Percentiles rank a stretch among this genome's conserved stretches.
These are phyloP conservation scores for Yamadazyma sp. DNA, from an alignment of 1,139 yeast species.

Conservation along the genomic window DNA sequence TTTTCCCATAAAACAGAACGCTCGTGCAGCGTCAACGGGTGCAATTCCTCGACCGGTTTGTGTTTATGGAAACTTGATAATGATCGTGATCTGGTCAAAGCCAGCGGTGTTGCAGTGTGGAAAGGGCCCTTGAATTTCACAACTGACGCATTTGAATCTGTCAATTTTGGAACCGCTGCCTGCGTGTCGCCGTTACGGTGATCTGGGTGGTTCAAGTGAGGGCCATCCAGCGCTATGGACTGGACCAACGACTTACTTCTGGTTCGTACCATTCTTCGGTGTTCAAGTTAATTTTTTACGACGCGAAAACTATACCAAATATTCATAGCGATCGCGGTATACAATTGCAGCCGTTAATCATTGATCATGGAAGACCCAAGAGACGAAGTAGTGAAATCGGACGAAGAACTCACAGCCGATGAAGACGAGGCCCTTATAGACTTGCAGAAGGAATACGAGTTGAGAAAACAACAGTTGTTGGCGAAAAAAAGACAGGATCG, in stretches of 20 bases:
- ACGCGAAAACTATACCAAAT: slow-evolving; percentile 9
- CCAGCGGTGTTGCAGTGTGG: slow-evolving; percentile 3
- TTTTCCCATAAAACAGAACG: slow-evolving; percentile 29
- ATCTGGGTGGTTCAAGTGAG: slow-evolving; percentile 23
- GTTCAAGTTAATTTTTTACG: neutral
- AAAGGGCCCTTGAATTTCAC: neutral
- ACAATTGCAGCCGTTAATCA: neutral
- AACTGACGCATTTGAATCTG: slow-evolving; percentile 3
- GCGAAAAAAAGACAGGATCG: slow-evolving; percentile 16
- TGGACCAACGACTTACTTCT: slow-evolving; percentile 56
- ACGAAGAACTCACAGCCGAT: slow-evolving; percentile 27
- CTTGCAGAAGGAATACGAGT: slow-evolving; percentile 29
- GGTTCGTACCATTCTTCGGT: slow-evolving; percentile 28
- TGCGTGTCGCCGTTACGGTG: slow-evolving; percentile 3
- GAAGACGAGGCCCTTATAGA: slow-evolving; percentile 30
- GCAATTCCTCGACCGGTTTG: slow-evolving; percentile 9
- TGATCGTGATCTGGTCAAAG: slow-evolving; percentile 21
- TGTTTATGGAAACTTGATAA: slow-evolving; percentile 10
- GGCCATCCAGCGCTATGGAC: slow-evolving; percentile 40
- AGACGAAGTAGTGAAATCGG: slow-evolving; percentile 19
- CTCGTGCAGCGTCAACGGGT: slow-evolving; percentile 43
- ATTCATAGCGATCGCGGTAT: neutral
- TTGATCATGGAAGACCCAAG: slow-evolving; percentile 19
- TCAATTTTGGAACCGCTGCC: slow-evolving; percentile 2
- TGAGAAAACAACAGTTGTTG: slow-evolving; percentile 19